phyloP scores from a whole-genome alignment of 2,329 filamentous ascomycete species.

The Fusarium sp. region DNA sequence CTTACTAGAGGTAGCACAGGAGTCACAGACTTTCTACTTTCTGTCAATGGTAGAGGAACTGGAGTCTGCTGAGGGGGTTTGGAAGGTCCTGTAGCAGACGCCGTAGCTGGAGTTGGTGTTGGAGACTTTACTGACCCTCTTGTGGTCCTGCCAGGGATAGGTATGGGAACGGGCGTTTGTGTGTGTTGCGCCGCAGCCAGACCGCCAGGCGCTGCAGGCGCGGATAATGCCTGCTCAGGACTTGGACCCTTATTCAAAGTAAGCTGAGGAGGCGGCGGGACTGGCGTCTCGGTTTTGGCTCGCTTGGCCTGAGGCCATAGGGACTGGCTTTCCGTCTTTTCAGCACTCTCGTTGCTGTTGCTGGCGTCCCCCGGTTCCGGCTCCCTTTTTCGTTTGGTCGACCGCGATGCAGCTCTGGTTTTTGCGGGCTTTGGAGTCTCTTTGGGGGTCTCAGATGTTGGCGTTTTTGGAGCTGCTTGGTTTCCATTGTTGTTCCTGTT shows the following conservation, averaged over 20 bases:
- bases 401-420: constrained; percentile 45
- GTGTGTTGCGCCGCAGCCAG: constrained; percentile 39
- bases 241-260: constrained; percentile 42
- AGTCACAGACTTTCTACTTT: constrained; percentile 45
- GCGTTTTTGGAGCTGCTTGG: constrained; percentile 39
- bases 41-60: constrained; percentile 49
- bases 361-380: constrained; percentile 42
- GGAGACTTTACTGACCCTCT: constrained; percentile 47
- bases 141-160: constrained; percentile 42
- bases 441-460: constrained; percentile 41
- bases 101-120: constrained; percentile 38
- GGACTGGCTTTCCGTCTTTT: constrained; percentile 41
- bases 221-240: constrained; percentile 31
- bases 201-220: constrained; percentile 31
- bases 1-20: constrained; percentile 45
- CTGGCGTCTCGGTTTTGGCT: constrained; percentile 66
- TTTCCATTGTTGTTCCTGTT: constrained; percentile 12
- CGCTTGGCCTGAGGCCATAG: constrained; percentile 58
- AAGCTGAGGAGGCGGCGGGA: constrained; percentile 56
- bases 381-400: constrained; percentile 59
- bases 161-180: constrained; percentile 56
- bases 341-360: constrained; percentile 42
- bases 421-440: constrained; percentile 41
- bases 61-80: constrained; percentile 49
- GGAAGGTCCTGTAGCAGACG: constrained; percentile 42